Evolutionary conservation across 257 asterid species (phyloP).

Genomic region (Fraxinus cuspidata): DNA sequence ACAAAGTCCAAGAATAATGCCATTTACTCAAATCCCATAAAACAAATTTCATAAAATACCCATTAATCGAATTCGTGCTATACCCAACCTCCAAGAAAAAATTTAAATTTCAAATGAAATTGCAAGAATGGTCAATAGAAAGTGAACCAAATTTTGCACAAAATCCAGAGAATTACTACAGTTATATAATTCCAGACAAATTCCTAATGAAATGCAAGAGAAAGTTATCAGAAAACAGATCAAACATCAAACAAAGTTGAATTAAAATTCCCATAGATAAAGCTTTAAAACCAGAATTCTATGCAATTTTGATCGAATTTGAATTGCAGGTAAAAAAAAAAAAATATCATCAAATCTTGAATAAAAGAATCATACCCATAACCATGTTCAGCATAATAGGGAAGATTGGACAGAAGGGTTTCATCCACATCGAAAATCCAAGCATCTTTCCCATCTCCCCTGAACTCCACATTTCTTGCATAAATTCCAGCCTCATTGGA

Average conservation of each 20-base stretch:
- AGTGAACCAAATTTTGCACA: neutral
- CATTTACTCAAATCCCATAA: neutral
- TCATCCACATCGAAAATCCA: conserved; percentile 96
- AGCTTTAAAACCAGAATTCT: neutral
- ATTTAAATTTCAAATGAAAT: no score
- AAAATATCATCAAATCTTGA: neutral
- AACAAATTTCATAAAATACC: neutral
- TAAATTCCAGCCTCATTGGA: conserved; percentile 48
- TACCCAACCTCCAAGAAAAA: neutral
- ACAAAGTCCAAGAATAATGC: neutral
- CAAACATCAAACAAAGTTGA: neutral
- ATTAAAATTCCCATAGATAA: no score
- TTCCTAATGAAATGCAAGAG: neutral
- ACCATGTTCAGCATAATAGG: conserved; percentile 69
- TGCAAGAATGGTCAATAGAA: neutral
- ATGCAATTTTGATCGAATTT: neutral
- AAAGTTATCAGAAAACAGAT: neutral
- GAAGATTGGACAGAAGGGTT: conserved; percentile 82
- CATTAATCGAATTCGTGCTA: neutral
- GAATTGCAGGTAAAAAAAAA: neutral
- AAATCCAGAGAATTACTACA: neutral
- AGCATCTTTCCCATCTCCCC: conserved; percentile 50
- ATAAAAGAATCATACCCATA: conserved; percentile 51
- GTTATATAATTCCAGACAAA: neutral
- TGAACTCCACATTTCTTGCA: conserved; percentile 49